Evolutionary conservation across 495 filamentous ascomycete species (phyloP).

Genomic region (Penicillium verhagenii): DNA sequence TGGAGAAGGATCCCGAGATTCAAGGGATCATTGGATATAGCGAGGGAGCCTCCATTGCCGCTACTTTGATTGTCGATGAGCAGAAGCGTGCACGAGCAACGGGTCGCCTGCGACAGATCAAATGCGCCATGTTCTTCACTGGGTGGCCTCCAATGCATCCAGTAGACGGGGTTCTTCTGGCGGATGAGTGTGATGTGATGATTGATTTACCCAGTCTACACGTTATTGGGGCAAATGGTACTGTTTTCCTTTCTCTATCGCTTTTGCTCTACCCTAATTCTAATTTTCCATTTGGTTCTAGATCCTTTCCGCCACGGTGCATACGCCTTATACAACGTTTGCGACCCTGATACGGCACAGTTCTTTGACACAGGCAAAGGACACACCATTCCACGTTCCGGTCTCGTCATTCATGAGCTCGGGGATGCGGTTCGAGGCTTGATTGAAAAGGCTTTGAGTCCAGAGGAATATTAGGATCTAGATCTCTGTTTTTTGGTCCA

Average conservation of each 20-base stretch:
- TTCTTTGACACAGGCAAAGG: conserved; percentile 58
- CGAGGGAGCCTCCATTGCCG: conserved; percentile 58
- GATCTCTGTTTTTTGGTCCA: conserved; percentile 1
- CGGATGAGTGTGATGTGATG: conserved; percentile 46
- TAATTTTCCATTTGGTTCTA: not conserved
- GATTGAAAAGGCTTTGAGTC: conserved; percentile 8
- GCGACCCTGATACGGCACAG: conserved; percentile 44
- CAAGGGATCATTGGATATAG: conserved; percentile 59
- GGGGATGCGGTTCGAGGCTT: conserved; percentile 25
- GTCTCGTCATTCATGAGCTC: conserved; percentile 25
- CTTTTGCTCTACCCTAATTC: not conserved
- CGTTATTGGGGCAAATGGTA: conserved; percentile 53
- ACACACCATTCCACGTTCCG: conserved; percentile 56
- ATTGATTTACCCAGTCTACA: conserved; percentile 54
- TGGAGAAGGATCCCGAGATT: conserved; percentile 27
- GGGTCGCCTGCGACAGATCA: conserved; percentile 46
- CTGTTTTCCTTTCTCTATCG: not conserved
- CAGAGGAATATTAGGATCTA: not conserved
- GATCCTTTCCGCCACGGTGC: conserved; percentile 54
- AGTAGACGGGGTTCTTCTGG: conserved; percentile 40
- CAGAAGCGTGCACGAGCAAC: conserved; percentile 28
- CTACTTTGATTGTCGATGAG: conserved; percentile 52
- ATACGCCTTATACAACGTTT: conserved; percentile 57
- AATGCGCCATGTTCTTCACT: conserved; percentile 56
- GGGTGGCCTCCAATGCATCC: conserved; percentile 54